Conservation (phyloP, 2,329 filamentous ascomycete species). For the Tolypocladium album region DNA sequence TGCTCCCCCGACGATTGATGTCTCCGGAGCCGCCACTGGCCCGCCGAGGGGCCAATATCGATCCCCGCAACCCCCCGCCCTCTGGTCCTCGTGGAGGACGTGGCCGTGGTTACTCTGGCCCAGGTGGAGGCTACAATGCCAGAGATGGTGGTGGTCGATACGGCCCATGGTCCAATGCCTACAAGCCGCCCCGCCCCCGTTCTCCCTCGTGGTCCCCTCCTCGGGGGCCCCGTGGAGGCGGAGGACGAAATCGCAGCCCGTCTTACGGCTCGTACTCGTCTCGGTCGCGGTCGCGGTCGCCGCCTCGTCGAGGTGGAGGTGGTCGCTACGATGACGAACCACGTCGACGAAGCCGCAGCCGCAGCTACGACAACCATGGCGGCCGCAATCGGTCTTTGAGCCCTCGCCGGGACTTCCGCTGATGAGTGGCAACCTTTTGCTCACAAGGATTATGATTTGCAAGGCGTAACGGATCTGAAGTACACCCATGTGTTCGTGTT, state of each 20-base stretch:
- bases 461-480: neutral
- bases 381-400: conserved; percentile 30
- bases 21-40: conserved; percentile 67
- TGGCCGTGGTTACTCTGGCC: conserved; percentile 10
- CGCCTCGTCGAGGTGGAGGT: conserved; percentile 20
- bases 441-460: neutral
- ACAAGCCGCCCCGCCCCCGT: conserved; percentile 44
- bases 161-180: conserved; percentile 42
- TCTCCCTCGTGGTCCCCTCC: conserved; percentile 32
- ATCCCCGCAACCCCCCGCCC: conserved; percentile 31
- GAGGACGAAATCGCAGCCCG: conserved; percentile 32
- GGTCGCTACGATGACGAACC: conserved; percentile 19
- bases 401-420: conserved; percentile 23
- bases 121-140: conserved; percentile 17
- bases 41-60: conserved; percentile 49
- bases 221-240: conserved; percentile 18
- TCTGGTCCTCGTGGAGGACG: conserved; percentile 21
- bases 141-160: conserved; percentile 26
- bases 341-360: conserved; percentile 36
- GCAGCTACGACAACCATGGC: conserved; percentile 31
- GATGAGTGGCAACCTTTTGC: conserved; percentile 1
- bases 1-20: conserved; percentile 73
- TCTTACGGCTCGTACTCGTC: conserved; percentile 33
- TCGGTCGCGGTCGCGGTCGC: conserved; percentile 36
- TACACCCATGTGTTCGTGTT: neutral